Percentiles rank a stretch among this genome's conserved stretches.
phyloP scores from a whole-genome alignment of 2,329 filamentous ascomycete species.

The Aureobasidium sp. region DNA sequence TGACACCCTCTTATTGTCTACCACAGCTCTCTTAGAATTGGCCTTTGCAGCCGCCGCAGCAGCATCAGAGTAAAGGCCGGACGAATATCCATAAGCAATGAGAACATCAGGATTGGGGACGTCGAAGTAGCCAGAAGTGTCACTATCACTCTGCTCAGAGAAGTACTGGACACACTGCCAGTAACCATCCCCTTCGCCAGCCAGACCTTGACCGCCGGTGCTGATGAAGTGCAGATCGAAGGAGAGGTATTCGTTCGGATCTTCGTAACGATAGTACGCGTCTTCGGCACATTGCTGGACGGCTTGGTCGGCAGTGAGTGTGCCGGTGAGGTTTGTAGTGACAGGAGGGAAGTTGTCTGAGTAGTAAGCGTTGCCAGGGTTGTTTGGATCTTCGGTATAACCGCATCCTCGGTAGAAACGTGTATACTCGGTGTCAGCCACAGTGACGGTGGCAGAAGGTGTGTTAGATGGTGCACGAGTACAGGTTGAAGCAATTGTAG shows the following conservation, averaged over 20 bases:
- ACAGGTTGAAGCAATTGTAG: background rate
- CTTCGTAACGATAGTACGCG: conserved; percentile 1
- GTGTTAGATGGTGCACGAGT: background rate
- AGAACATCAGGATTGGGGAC: background rate
- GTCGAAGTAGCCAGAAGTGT: conserved; percentile 4
- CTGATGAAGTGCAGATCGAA: conserved; percentile 12
- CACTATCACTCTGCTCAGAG: conserved; percentile 4
- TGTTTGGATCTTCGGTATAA: conserved; percentile 4
- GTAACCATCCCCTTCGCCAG: background rate
- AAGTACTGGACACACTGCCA: conserved; percentile 11
- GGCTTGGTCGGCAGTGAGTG: background rate
- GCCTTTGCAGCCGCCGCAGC: background rate
- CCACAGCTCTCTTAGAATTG: background rate
- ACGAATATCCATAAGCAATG: conserved; percentile 5
- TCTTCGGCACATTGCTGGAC: background rate
- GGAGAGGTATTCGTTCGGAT: conserved; percentile 7
- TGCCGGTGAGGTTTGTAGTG: background rate
- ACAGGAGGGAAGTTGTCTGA: conserved; percentile 9
- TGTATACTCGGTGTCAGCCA: background rate
- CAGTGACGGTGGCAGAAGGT: background rate
- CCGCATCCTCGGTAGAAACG: conserved; percentile 11
- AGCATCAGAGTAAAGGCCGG: conserved; percentile 6
- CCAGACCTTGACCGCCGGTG: background rate
- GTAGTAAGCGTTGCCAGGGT: conserved; percentile 6
- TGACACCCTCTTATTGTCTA: background rate